Evolutionary conservation across 148 eudicot species (phyloP), one percentile per base, ranked within the genome.

Genomic region (Nepenthes mirabilis): DNA sequence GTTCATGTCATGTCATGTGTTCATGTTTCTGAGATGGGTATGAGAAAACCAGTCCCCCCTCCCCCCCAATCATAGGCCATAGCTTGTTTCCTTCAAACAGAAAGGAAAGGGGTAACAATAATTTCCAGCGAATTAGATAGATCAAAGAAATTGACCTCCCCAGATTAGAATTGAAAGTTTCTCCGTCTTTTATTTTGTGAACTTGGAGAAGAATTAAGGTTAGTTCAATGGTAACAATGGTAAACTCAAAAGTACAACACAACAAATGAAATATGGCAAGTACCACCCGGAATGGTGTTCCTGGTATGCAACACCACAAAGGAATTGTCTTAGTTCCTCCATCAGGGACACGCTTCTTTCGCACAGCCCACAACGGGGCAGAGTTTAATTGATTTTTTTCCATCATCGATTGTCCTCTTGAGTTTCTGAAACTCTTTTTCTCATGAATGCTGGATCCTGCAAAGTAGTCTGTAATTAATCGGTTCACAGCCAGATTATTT

Each of bases 251-350:
- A 36, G 9, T 1, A 36, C 7, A 3, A n/a, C 23, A 1, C 33
- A 52, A 9, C 13, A 34, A 56, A 49, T 40, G 45, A 40, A 40
- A 40, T 8, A 40, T 40, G 45, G 6, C 45, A 40, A 54, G 71
- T 85, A 91, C 98, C 96, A 91, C 98, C 59, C 88, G 85, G 63
- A 88, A 91, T 55, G 94, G 83, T 34, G 96, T 83, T 74, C 96
- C 96, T 43, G 88, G 77, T 68, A 91, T 73, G 65, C 71, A 56
- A 74, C 98, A 91, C 96, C 96, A 88, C 40, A 64, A 57, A 40
- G 91, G 91, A 49, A 75, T 72, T 63, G 82, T 83, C 70, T 72
- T 68, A 45, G 57, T 63, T 68, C 77, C 82, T 63, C 64, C 52
- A 68, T 64, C 72, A 57, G 60, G 33, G 1, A 37, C 57, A 57